Base-by-base conservation (phyloP, 2,329 filamentous ascomycete species). In the Tetracladium maxilliforme region DNA sequence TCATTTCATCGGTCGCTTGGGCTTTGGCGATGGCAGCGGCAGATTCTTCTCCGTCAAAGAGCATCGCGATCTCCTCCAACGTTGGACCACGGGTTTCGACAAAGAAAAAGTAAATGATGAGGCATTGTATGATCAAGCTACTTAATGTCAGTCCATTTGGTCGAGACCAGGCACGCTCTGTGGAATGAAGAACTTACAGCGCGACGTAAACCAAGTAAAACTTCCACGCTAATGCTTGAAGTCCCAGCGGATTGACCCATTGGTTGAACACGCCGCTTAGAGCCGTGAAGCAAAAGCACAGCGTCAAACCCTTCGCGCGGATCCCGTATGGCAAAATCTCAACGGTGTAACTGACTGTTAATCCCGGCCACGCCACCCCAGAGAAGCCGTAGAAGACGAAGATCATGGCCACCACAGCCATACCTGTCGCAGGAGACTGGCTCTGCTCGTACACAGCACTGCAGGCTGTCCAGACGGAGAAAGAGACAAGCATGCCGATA, bases 311-410 rank as follows among this genome's bases (percentile, higher is more conserved):
- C 18, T 46, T 47, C 6, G 31, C 33, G 16, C 51, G 47, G 4
- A 53, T 33, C 10, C 39, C 38, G 28, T 49, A 56, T 7, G 48
- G 48, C 25, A 48, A 44, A 19, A 56, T 51, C 27, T 57, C 52
- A 7, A 43, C 45, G 1, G 46, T 46, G 33, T 51, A 64, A 25
- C 61, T 58, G 19, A 70, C 54, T 8, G 70, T 50, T 21, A 72
- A 52, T 23, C 65, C 64, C 0, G 62, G 68, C 44, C 66, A 71
- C 23, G 61, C 66, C 29, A 72, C 63, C 32, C 65, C 63, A 44
- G 70, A 71, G 36, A 64, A 67, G 38, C 66, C 52, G 26, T 61
- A 59, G 36, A 70, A 72, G 12, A 68, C 44, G 56, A 68, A 72
- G 33, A 72, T 56, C 34, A 69, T 67, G 13, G 60, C 58, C 16